Evolutionary conservation across 1,139 yeast species (phyloP).

Genomic region (Debaryomyces nepalensis): DNA sequence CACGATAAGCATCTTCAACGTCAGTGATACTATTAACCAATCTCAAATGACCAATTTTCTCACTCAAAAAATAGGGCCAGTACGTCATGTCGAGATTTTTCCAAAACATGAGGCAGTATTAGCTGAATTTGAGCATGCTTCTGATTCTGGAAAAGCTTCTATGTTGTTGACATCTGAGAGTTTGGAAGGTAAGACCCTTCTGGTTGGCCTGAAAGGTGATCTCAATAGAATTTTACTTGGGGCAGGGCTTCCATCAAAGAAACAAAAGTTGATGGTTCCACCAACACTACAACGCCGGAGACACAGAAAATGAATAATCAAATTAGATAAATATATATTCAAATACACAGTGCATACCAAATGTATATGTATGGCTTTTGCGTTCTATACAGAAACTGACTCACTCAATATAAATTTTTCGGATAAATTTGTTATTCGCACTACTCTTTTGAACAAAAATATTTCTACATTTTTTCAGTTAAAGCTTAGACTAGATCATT

Average conservation of each 20-base stretch:
- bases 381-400: conserved; percentile 3
- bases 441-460: conserved; percentile 1
- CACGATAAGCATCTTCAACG: conserved; percentile 49
- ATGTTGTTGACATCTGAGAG: conserved; percentile 50
- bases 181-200: conserved; percentile 40
- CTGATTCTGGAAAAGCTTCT: conserved; percentile 62
- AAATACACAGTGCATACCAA: background rate
- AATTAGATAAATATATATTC: background rate
- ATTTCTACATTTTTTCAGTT: conserved; percentile 8
- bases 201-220: conserved; percentile 44
- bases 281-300: conserved; percentile 13
- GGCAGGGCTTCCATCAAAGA: conserved; percentile 5
- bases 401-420: background rate
- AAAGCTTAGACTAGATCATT: conserved; percentile 1
- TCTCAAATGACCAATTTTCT: conserved; percentile 44
- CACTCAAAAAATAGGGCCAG: conserved; percentile 37
- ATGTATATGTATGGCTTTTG: background rate
- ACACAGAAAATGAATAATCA: conserved; percentile 1
- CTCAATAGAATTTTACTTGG: conserved; percentile 18
- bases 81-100: conserved; percentile 47
- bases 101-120: conserved; percentile 57
- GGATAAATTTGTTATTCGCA: conserved; percentile 1
- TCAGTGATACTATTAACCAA: conserved; percentile 51
- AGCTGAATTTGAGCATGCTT: conserved; percentile 51
- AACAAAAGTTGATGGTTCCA: conserved; percentile 19